Percentiles rank a stretch among this genome's conserved stretches.
Conservation (phyloP, 2,329 filamentous ascomycete genomes). For the Neonectria punicea region DNA sequence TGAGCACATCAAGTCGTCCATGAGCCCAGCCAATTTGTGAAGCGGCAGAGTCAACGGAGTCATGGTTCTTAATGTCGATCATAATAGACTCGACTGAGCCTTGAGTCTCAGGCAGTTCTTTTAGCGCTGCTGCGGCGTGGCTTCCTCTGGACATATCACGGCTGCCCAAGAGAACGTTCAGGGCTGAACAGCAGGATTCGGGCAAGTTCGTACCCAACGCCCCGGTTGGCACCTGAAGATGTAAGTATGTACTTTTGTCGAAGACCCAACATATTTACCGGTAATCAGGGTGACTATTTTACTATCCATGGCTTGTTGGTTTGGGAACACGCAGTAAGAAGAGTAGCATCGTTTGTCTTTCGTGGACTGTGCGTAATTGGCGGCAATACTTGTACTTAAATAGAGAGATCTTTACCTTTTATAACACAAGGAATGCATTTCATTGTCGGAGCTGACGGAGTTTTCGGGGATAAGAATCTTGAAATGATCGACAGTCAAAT, state of each 20-base stretch:
- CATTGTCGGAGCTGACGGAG: neutral
- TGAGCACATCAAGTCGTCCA: slow-evolving; percentile 11
- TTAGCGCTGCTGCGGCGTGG: slow-evolving; percentile 1
- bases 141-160: slow-evolving; percentile 6
- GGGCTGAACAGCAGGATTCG: slow-evolving; percentile 8
- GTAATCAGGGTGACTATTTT: slow-evolving; percentile 15
- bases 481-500: neutral
- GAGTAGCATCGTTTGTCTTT: neutral
- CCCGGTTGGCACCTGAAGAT: slow-evolving; percentile 10
- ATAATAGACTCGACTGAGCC: slow-evolving; percentile 11
- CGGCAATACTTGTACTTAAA: neutral
- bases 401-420: neutral
- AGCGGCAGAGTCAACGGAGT: slow-evolving; percentile 11
- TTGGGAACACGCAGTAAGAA: neutral
- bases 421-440: neutral
- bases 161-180: slow-evolving; percentile 4
- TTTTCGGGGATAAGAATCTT: neutral
- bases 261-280: neutral
- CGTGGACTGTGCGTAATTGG: neutral
- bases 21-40: neutral
- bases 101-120: slow-evolving; percentile 9
- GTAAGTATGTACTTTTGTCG: no score
- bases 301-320: slow-evolving; percentile 1
- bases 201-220: slow-evolving; percentile 11
- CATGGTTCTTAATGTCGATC: slow-evolving; percentile 5